phyloP scores from a whole-genome alignment of 202 grass and related monocot genomes.

The Sporobolus alterniflorus region DNA sequence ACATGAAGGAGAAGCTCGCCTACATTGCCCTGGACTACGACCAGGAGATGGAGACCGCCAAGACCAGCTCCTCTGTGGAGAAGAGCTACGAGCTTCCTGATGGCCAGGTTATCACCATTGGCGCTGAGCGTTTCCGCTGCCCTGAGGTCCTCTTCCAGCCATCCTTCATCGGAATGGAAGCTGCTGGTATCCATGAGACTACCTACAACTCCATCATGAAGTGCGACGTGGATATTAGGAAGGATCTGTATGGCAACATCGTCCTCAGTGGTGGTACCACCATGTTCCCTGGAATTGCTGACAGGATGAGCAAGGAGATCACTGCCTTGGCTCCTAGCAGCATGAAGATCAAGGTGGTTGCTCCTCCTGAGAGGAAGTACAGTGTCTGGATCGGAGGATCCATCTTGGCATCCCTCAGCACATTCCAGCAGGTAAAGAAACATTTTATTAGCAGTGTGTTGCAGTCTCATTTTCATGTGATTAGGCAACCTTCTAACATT shows the following conservation, averaged over 20 bases:
- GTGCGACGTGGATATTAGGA: conserved; percentile 99
- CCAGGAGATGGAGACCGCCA: conserved; percentile 84
- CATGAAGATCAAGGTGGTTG: conserved; percentile 98
- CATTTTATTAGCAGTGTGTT: neutral
- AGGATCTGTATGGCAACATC: conserved; percentile 90
- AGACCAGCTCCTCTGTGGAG: conserved; percentile 86
- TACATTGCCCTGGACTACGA: conserved; percentile 93
- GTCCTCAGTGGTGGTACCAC: conserved; percentile 96
- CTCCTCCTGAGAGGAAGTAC: conserved; percentile 97
- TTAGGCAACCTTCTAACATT: conserved; percentile 27
- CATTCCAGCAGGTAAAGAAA: conserved; percentile 88
- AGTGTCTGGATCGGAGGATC: conserved; percentile 99
- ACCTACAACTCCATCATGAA: conserved; percentile 99
- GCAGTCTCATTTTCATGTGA: conserved; percentile 3
- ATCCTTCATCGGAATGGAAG: conserved; percentile 94
- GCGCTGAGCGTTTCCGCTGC: conserved; percentile 83
- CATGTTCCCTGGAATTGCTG: conserved; percentile 94
- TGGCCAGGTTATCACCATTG: conserved; percentile 92
- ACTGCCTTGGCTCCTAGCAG: conserved; percentile 81
- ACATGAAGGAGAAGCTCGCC: conserved; percentile 96
- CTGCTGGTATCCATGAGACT: conserved; percentile 94
- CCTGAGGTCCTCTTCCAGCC: conserved; percentile 98
- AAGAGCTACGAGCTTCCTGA: conserved; percentile 98
- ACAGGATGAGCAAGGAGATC: conserved; percentile 99
- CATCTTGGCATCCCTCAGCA: conserved; percentile 97